Evolutionary conservation across 2,329 filamentous ascomycete species (phyloP), one percentile per base, ranked within the genome.

Genomic region (Sclerotinia spermophila): DNA sequence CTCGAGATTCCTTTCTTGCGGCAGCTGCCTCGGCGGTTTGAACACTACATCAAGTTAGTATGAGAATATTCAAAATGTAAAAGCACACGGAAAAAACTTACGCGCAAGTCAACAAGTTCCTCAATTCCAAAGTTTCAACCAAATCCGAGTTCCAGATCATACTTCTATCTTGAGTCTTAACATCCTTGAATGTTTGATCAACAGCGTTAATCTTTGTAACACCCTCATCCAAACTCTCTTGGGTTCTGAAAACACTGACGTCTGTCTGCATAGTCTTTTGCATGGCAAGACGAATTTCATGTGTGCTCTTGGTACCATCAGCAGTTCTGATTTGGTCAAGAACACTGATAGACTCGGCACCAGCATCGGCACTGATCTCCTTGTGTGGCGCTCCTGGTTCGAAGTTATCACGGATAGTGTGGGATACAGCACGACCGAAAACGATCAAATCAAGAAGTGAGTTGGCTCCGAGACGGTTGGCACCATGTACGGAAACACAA

Each of bases 71-170:
- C 2, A 60, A 64, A 5, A n/a, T 59, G 27, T 4, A 15, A 8
- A 56, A 35, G 27, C 4, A 38, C 13, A 45, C 5, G 13, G 33
- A 51, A 66, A 24, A 11, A 67, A 79, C 91, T 85, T 90, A 93
- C 89, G 94, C 95, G 89, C 96, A 98, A 79, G 96, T 98, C 80
- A 99, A 85, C 79, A 99, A 83, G 83, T 99, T 99, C 80, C 94
- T 89, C 79, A 98, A 86, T 84, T 99, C 96, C 70, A 99, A 89
- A 11, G 95, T 97, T 87, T 98, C 95, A 73, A 97, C 93, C 53
- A 98, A 89, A 80, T 98, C 95, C 35, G 92, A 94, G 89, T 98
- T 98, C 95, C 95, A 98, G 86, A 98, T 98, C 95, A 98, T 97
- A 87, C 93, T 96, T 82, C 96, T 92, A 83, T 98, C 95, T 89